Base-by-base conservation (phyloP, 768 basidiomycete species). In the Trametes villosa region DNA sequence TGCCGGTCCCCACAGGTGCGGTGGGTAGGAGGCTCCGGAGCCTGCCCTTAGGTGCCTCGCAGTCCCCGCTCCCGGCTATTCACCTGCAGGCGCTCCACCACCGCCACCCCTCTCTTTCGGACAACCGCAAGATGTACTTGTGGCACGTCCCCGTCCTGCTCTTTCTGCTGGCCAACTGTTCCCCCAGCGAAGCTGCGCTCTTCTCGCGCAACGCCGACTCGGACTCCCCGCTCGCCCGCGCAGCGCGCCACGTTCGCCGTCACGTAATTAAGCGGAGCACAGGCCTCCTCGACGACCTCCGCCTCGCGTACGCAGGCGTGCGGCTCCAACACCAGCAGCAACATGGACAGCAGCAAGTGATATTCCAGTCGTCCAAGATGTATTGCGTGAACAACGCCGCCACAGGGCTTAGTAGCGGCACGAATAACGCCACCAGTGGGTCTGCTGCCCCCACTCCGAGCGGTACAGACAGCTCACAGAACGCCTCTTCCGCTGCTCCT, bases 231-330 rank as follows among this genome's bases (percentile, higher is more conserved):
- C 60, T 81, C 67, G 74, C 75, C 65, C 74, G 81, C 66, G 76
- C 78, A 53, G 66, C 84, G 20, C 75, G 77, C 49, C 78, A 74
- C 31, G 78, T 81, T 31, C 88, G 88, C 69, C 77, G 75, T 29
- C 76, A 78, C 59, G 87, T 88, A 30, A 70, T 81, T 41, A 80
- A 77, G 57, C 83, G 83, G 57, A 90, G 87, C 41, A 80, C 82
- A 47, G 80, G 73, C 55, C 77, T 92, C 29, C 87, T 89, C 18
- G 80, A 79, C 56, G 91, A 92, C 71, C 78, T 92, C 57, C 86
- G 89, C 29, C 68, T 86, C 33, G 87, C 86, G 13, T 85, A 92
- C 67, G 74, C 80, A 22, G 78, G 81, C 24, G 74, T 87, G 26
- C 76, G 87, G 12, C 74, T 80, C 30, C 59, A 62, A 33, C 56